A percentile compares a stretch with the other conserved stretches of the same genome.
Conservation (phyloP, 805 yeast genomes). For the Lipomyces yamanashiensis region DNA sequence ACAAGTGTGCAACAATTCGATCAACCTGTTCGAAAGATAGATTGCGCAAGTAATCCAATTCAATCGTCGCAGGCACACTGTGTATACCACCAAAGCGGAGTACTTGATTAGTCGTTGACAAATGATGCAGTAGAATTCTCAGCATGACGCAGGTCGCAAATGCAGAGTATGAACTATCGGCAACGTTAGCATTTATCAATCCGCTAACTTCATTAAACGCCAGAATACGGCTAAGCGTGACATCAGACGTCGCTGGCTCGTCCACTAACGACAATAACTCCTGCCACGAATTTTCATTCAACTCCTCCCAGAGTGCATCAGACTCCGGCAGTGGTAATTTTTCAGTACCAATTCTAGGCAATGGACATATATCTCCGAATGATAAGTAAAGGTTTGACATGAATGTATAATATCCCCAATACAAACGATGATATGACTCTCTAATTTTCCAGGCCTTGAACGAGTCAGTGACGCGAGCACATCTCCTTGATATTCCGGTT, state of each 20-base stretch:
- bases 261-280: conserved; percentile 3
- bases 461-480: conserved; percentile 4
- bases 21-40: conserved; percentile 25
- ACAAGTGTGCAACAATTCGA: conserved; percentile 15
- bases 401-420: conserved; percentile 26
- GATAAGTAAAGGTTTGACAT: conserved; percentile 23
- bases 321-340: conserved; percentile 38
- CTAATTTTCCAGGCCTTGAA: conserved; percentile 17
- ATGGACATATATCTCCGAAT: conserved; percentile 24
- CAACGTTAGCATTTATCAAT: neutral
- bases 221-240: conserved; percentile 17
- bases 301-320: conserved; percentile 38
- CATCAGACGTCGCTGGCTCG: conserved; percentile 18
- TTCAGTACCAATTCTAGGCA: conserved; percentile 33
- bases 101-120: conserved; percentile 24
- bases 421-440: conserved; percentile 23
- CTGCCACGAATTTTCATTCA: conserved; percentile 11
- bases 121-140: conserved; percentile 21
- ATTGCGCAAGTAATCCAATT: conserved; percentile 20
- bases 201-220: conserved; percentile 18
- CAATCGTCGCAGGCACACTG: conserved; percentile 22
- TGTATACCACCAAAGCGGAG: conserved; percentile 22
- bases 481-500: conserved; percentile 14
- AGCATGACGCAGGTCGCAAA: conserved; percentile 23
- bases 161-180: conserved; percentile 11